phyloP scores from a whole-genome alignment of 140 eudicot species.

The Bidens hawaiensis region DNA sequence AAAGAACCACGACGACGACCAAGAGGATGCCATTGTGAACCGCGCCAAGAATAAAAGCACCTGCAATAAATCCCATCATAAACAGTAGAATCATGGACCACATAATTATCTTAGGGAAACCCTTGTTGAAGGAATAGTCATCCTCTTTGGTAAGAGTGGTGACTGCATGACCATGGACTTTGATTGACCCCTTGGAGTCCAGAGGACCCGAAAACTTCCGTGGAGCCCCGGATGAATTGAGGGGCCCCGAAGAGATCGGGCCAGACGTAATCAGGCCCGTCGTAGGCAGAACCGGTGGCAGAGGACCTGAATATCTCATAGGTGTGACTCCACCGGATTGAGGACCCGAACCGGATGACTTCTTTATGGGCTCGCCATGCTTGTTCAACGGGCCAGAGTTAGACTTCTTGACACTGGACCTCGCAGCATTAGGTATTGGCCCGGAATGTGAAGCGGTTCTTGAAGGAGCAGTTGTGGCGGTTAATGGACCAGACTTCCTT shows the following conservation, averaged over 20 bases:
- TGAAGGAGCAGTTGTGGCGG: conserved; percentile 51
- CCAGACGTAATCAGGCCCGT: conserved; percentile 87
- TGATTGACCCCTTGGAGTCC: conserved; percentile 52
- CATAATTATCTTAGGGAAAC: conserved; percentile 52
- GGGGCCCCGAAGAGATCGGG: conserved; percentile 71
- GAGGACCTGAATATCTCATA: conserved; percentile 61
- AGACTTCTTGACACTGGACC: conserved; percentile 55
- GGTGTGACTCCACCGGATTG: conserved; percentile 67
- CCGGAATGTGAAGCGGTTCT: conserved; percentile 87
- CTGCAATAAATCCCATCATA: conserved; percentile 85
- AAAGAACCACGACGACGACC: conserved; percentile 50
- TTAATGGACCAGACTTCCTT: conserved; percentile 81
- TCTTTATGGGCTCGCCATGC: conserved; percentile 85
- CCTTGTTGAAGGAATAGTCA: conserved; percentile 50
- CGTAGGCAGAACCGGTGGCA: conserved; percentile 63
- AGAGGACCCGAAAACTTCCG: conserved; percentile 72
- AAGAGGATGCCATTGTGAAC: conserved; percentile 64
- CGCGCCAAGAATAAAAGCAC: conserved; percentile 73
- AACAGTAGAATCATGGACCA: conserved; percentile 65
- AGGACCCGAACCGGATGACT: conserved; percentile 80
- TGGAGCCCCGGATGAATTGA: conserved; percentile 75
- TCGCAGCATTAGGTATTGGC: conserved; percentile 52
- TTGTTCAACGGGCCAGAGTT: conserved; percentile 80
- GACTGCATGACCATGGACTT: conserved; percentile 60
- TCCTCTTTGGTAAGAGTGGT: conserved; percentile 54